Evolutionary conservation across 495 filamentous ascomycete species (phyloP).

Genomic region (Neurospora sp.): DNA sequence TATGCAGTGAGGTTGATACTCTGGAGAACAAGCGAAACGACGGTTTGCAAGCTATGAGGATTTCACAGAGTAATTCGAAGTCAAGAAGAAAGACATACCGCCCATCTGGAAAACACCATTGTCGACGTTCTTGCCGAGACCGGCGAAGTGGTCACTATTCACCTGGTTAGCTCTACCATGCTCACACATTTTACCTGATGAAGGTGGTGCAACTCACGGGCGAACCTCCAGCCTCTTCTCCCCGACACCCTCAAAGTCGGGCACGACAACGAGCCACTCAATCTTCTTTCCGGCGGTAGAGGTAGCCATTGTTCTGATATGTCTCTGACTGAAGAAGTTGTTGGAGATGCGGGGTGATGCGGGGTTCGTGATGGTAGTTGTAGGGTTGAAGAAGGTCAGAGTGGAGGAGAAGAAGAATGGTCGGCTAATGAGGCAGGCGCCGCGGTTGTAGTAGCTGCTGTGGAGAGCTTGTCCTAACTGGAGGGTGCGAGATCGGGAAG

Average conservation of each 20-base stretch:
- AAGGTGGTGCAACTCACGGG: constrained; percentile 39
- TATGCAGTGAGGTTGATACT: no score
- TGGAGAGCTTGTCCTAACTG: not conserved
- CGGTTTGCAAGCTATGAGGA: no score
- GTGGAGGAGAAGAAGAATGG: not conserved
- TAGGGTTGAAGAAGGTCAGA: not conserved
- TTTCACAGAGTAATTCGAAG: no score
- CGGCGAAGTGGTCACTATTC: constrained; percentile 46
- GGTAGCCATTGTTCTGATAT: constrained; percentile 28
- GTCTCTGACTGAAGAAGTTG: not conserved
- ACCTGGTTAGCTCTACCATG: not conserved
- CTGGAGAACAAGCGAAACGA: no score
- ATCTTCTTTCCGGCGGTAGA: constrained; percentile 36
- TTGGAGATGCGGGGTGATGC: not conserved
- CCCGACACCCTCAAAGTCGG: constrained; percentile 59
- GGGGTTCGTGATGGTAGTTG: not conserved
- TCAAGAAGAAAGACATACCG: constrained; percentile 25
- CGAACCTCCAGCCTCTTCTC: constrained; percentile 62
- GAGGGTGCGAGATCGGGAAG: not conserved
- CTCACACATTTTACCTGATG: no score
- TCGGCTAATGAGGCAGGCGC: no score
- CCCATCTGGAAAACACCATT: constrained; percentile 43
- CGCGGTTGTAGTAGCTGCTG: not conserved
- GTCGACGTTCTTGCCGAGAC: constrained; percentile 32
- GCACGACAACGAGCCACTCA: constrained; percentile 81